Percentiles rank a stretch among this genome's conserved stretches.
Evolutionary conservation across 495 filamentous ascomycete species (phyloP).

Genomic region (Aspergillus homomorphus): DNA sequence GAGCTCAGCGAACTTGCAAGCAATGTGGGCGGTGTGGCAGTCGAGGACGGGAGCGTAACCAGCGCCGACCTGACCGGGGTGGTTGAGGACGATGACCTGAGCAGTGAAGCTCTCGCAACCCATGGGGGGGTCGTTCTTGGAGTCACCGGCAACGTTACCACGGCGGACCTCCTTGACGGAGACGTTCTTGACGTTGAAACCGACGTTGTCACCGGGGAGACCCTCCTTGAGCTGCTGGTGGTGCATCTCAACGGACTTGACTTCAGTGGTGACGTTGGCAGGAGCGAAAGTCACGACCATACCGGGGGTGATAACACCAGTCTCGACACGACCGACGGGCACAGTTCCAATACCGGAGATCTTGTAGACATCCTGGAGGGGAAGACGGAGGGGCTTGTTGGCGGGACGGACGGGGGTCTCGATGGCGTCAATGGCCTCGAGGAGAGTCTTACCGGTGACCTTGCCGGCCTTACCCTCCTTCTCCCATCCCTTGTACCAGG

Average conservation of each 20-base stretch:
- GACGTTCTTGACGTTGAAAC: constrained; percentile 99
- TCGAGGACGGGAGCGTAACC: constrained; percentile 98
- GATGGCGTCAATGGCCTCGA: constrained; percentile 97
- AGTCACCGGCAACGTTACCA: constrained; percentile 99
- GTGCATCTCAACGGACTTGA: constrained; percentile 99
- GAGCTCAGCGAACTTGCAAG: constrained; percentile 99
- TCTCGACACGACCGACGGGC: constrained; percentile 99
- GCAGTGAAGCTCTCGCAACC: constrained; percentile 93
- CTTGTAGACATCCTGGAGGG: constrained; percentile 99
- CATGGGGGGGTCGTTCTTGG: constrained; percentile 97
- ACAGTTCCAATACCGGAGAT: constrained; percentile 99
- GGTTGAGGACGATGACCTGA: constrained; percentile 99
- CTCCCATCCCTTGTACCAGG: constrained; percentile 99
- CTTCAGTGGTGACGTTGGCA: constrained; percentile 98
- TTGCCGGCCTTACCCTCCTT: constrained; percentile 96
- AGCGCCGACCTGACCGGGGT: constrained; percentile 98
- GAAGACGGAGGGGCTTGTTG: constrained; percentile 97
- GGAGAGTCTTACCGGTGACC: constrained; percentile 91
- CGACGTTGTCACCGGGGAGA: constrained; percentile 98
- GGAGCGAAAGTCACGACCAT: constrained; percentile 91
- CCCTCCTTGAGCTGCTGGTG: constrained; percentile 98
- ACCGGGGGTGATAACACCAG: constrained; percentile 93
- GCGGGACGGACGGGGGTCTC: constrained; percentile 78
- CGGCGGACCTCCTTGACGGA: constrained; percentile 99
- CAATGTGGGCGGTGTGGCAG: constrained; percentile 99